Percentiles rank a stretch among this genome's conserved stretches.
Conservation (phyloP, 2,329 filamentous ascomycete genomes). For the Botrytis aclada region DNA sequence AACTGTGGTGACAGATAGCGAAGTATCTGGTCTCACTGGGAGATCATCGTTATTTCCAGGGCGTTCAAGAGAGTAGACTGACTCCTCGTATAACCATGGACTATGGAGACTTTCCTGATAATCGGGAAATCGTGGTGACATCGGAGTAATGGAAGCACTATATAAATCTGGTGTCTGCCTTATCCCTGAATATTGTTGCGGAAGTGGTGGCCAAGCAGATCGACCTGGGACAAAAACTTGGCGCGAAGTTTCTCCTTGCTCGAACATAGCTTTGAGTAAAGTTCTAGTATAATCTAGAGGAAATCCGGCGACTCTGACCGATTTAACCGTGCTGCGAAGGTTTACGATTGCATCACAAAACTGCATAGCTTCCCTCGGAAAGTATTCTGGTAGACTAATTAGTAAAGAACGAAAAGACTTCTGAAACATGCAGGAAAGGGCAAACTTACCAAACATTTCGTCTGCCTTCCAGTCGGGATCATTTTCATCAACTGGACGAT, state of each 20-base stretch:
- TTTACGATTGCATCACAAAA: conserved; percentile 23
- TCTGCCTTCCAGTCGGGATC: background rate
- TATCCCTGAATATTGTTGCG: background rate
- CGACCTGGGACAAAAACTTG: conserved; percentile 5
- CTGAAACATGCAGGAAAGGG: background rate
- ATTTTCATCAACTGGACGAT: conserved; percentile 17
- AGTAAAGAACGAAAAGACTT: conserved; percentile 4
- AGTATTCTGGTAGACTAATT: conserved; percentile 19
- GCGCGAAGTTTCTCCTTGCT: conserved; percentile 2
- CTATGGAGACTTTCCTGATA: background rate
- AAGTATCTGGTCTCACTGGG: conserved; percentile 1
- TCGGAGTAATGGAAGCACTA: background rate
- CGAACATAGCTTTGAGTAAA: conserved; percentile 24
- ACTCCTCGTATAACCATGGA: background rate
- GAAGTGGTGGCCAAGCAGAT: conserved; percentile 22
- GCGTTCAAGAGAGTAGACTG: background rate
- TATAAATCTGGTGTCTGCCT: background rate
- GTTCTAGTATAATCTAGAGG: conserved; percentile 20
- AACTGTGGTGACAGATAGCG: background rate
- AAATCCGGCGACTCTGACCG: conserved; percentile 29
- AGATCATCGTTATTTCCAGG: background rate
- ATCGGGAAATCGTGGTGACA: background rate
- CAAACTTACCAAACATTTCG: background rate
- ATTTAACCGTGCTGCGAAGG: conserved; percentile 24
- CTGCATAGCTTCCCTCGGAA: conserved; percentile 21